phyloP scores from a whole-genome alignment of 306 rosid genomes.

The Rubus parviflorus region DNA sequence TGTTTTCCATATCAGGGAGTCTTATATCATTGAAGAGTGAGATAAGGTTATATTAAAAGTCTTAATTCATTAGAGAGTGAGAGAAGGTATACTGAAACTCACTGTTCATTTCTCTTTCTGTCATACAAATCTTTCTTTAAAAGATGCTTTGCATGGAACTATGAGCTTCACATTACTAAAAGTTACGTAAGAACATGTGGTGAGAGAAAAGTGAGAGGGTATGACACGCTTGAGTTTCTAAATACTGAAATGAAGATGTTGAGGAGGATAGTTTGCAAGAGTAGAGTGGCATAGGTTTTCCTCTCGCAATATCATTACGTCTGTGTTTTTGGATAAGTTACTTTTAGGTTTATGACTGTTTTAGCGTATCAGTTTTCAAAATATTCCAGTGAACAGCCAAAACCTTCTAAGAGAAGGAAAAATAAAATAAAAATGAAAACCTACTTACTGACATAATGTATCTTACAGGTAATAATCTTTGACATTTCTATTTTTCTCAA shows the following conservation, averaged over 20 bases:
- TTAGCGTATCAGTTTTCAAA: neutral
- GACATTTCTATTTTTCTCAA: constrained; percentile 2
- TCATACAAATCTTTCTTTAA: neutral
- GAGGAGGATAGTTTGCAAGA: neutral
- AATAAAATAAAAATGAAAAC: neutral
- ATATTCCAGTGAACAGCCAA: neutral
- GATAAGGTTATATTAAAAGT: too few relatives aligned
- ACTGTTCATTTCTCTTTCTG: neutral
- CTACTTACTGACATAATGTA: neutral
- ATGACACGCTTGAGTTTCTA: neutral
- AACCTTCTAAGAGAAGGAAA: neutral
- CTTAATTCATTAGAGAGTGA: too few relatives aligned
- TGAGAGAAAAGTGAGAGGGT: neutral
- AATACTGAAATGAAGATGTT: neutral
- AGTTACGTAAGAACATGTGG: neutral
- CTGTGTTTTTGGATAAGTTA: neutral
- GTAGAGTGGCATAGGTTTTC: neutral
- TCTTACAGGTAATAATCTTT: neutral
- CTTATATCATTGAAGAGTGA: too few relatives aligned
- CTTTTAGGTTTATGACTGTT: neutral
- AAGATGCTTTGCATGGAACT: neutral
- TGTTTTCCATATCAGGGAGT: too few relatives aligned
- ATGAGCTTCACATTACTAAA: neutral
- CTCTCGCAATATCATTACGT: neutral
- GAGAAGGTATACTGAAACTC: too few relatives aligned